phyloP scores from a whole-genome alignment of 1,139 yeast genomes.

The Williopsis jadinii region DNA sequence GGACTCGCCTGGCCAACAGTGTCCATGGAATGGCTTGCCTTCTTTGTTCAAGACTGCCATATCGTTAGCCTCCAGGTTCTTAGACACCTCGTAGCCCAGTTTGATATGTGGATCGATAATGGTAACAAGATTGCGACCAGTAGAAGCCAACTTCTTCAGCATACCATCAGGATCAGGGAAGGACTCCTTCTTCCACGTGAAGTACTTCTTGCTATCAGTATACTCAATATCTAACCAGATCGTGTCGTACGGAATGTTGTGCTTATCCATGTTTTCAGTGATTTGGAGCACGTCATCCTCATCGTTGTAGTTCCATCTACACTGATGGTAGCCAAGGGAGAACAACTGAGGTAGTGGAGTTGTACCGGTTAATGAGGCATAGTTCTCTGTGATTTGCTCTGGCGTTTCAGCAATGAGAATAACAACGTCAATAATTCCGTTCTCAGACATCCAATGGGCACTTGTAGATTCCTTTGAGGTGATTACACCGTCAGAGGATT shows the following conservation, averaged over 20 bases:
- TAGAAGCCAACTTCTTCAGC: slow-evolving; percentile 54
- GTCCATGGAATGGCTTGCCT: slow-evolving; percentile 61
- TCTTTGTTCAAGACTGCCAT: slow-evolving; percentile 38
- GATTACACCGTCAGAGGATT: slow-evolving; percentile 4
- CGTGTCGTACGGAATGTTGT: slow-evolving; percentile 79
- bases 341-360: slow-evolving; percentile 72
- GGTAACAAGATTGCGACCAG: slow-evolving; percentile 77
- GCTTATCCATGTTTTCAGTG: slow-evolving; percentile 59
- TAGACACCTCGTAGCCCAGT: slow-evolving; percentile 57
- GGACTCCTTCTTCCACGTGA: slow-evolving; percentile 75
- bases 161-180: slow-evolving; percentile 72
- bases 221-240: slow-evolving; percentile 96
- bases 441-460: slow-evolving; percentile 93
- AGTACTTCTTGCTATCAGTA: slow-evolving; percentile 77
- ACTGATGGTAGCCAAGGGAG: slow-evolving; percentile 88
- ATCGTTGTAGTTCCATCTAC: slow-evolving; percentile 95
- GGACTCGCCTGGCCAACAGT: slow-evolving; percentile 98
- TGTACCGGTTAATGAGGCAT: slow-evolving; percentile 70
- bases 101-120: slow-evolving; percentile 92
- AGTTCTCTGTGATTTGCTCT: slow-evolving; percentile 48
- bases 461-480: slow-evolving; percentile 21
- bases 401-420: slow-evolving; percentile 64
- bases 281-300: slow-evolving; percentile 76
- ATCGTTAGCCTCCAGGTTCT: slow-evolving; percentile 35
- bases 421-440: slow-evolving; percentile 73